Evolutionary conservation across 805 yeast species (phyloP).

Genomic region (Grigorovia transvaalensis): DNA sequence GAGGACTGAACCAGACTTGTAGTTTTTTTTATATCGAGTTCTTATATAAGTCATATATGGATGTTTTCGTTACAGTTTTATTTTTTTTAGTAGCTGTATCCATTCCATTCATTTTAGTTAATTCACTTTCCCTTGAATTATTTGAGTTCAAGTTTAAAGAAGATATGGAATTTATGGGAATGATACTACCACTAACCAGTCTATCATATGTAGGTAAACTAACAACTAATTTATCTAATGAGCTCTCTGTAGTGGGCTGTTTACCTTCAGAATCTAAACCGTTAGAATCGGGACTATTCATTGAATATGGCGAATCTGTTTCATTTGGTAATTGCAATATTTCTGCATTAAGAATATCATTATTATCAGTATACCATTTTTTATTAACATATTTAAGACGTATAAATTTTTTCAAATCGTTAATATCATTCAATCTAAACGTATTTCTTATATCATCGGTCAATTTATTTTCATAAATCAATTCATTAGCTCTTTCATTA

Average conservation of each 20-base stretch:
- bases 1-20: no score
- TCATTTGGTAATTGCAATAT: neutral
- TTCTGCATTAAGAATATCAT: neutral
- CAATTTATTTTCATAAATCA: conserved; percentile 68
- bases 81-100: conserved; percentile 4
- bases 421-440: conserved; percentile 61
- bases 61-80: neutral
- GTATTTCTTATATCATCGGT: conserved; percentile 5
- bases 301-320: neutral
- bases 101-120: neutral
- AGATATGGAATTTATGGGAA: neutral
- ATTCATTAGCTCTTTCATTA: conserved; percentile 51
- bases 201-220: neutral
- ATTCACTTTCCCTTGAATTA: neutral
- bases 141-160: neutral
- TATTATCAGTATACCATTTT: conserved; percentile 51
- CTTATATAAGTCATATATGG: conserved; percentile 2
- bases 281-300: neutral
- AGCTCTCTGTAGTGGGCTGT: neutral
- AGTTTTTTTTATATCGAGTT: neutral
- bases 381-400: conserved; percentile 84
- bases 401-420: conserved; percentile 79
- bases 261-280: neutral
- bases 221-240: neutral
- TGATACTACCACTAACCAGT: neutral